phyloP scores from a whole-genome alignment of 2,329 filamentous ascomycete genomes.

The Alternaria tenuissima region DNA sequence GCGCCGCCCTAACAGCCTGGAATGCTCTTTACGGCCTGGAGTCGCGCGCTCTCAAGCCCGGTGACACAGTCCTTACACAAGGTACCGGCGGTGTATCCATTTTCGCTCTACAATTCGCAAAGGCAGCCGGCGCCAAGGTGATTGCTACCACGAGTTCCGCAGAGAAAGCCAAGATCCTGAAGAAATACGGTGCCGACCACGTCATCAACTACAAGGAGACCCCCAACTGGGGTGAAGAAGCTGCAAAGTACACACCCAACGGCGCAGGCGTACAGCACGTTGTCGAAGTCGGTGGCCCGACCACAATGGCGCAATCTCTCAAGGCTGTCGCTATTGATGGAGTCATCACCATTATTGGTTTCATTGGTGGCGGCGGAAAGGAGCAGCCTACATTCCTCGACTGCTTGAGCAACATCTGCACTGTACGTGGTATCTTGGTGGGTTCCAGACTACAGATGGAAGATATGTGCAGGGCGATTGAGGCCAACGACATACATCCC shows the following conservation, averaged over 20 bases:
- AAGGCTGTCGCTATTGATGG: constrained; percentile 64
- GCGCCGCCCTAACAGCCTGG: constrained; percentile 58
- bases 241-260: constrained; percentile 59
- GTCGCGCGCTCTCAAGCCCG: constrained; percentile 48
- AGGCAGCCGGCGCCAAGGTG: constrained; percentile 63
- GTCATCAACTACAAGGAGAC: constrained; percentile 66
- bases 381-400: constrained; percentile 63
- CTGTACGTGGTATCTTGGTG: constrained; percentile 65
- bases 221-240: constrained; percentile 63
- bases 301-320: constrained; percentile 63
- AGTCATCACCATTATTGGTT: constrained; percentile 63
- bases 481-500: constrained; percentile 66
- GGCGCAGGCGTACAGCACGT: constrained; percentile 68
- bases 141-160: constrained; percentile 65
- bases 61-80: constrained; percentile 67
- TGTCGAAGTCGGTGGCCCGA: constrained; percentile 71
- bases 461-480: constrained; percentile 67
- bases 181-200: constrained; percentile 63
- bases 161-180: constrained; percentile 60
- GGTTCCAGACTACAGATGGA: constrained; percentile 65
- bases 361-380: constrained; percentile 61
- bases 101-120: constrained; percentile 67
- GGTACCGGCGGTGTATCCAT: constrained; percentile 75
- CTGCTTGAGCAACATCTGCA: constrained; percentile 58
- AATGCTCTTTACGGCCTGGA: constrained; percentile 62